phyloP scores from a whole-genome alignment of 345 rosid species.

The Ricinus communis region DNA sequence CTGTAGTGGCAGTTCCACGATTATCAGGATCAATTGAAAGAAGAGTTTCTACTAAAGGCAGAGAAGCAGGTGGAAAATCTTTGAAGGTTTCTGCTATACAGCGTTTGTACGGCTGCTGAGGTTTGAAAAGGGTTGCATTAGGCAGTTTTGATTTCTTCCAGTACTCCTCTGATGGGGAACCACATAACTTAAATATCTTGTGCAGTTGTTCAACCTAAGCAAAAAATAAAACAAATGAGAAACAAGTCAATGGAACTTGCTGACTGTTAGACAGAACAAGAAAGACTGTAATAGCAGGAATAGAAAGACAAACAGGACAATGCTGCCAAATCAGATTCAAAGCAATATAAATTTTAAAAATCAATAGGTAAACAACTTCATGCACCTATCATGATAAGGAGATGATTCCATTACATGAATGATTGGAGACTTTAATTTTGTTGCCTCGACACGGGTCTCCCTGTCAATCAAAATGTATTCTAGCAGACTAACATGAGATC shows the following conservation, averaged over 20 bases:
- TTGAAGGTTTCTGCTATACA: constrained; percentile 70
- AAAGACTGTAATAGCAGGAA: background rate
- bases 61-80: constrained; percentile 60
- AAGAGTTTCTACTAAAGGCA: constrained; percentile 63
- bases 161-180: constrained; percentile 83
- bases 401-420: background rate
- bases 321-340: background rate
- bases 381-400: background rate
- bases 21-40: constrained; percentile 77
- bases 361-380: background rate
- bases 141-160: constrained; percentile 85
- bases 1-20: constrained; percentile 70
- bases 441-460: too few relatives aligned
- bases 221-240: constrained; percentile 20
- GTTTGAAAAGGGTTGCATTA: constrained; percentile 78
- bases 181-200: constrained; percentile 87
- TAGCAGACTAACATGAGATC: background rate
- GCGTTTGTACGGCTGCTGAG: constrained; percentile 72
- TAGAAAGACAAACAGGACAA: background rate
- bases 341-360: background rate
- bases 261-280: constrained; percentile 1
- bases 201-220: constrained; percentile 87
- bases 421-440: constrained; percentile 3
- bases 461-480: background rate
- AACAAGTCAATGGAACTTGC: constrained; percentile 13